Percentiles rank a stretch among this genome's conserved stretches.
phyloP scores from a whole-genome alignment of 768 basidiomycete species.

The Cytidiella melzeri region DNA sequence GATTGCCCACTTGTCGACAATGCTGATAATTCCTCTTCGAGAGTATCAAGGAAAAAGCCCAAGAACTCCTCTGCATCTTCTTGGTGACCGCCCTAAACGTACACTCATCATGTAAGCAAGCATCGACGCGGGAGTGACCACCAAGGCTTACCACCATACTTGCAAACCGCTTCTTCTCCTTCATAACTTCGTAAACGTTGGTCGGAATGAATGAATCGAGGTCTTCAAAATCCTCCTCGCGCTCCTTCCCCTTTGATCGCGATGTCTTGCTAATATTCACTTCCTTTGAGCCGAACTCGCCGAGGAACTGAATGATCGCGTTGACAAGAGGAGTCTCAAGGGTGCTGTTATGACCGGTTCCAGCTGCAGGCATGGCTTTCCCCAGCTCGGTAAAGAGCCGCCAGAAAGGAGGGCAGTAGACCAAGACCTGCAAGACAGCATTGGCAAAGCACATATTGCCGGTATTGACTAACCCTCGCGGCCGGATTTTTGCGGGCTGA shows the following conservation, averaged over 20 bases:
- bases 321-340: slow-evolving; percentile 52
- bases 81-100: slow-evolving; percentile 77
- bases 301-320: slow-evolving; percentile 68
- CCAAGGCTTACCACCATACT: slow-evolving; percentile 69
- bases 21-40: slow-evolving; percentile 85
- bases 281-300: slow-evolving; percentile 52
- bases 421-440: slow-evolving; percentile 83
- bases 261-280: slow-evolving; percentile 19
- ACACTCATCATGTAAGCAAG: neutral
- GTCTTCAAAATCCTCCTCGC: slow-evolving; percentile 41
- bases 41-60: slow-evolving; percentile 92
- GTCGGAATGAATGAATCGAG: slow-evolving; percentile 77
- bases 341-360: slow-evolving; percentile 22
- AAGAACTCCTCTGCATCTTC: slow-evolving; percentile 98
- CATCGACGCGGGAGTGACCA: neutral
- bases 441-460: slow-evolving; percentile 99
- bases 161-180: slow-evolving; percentile 90
- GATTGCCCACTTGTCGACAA: slow-evolving; percentile 44
- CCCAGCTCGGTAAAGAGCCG: slow-evolving; percentile 70
- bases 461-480: slow-evolving; percentile 85
- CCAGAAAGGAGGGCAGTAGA: slow-evolving; percentile 87
- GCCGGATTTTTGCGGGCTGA: slow-evolving; percentile 35
- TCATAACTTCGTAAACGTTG: slow-evolving; percentile 88
- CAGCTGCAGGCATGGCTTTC: slow-evolving; percentile 37
- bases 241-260: slow-evolving; percentile 39